These are phyloP conservation scores for Lagerstroemia speciosa DNA, from an alignment of 345 rosid genomes.

Conservation along the genomic window DNA sequence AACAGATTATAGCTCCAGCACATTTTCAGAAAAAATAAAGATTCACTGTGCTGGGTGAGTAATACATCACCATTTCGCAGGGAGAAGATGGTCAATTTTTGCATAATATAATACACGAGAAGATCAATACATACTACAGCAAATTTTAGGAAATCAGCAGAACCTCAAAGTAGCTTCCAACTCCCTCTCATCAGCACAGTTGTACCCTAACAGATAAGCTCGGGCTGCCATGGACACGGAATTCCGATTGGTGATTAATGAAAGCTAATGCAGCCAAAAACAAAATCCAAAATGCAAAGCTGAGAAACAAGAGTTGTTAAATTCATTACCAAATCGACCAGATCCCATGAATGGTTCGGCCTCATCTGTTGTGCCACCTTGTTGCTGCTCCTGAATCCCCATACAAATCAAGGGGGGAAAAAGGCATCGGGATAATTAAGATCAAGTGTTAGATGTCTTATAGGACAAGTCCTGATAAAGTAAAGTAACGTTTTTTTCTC, in stretches of 20 bases:
- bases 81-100: no score
- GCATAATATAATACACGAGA: no score
- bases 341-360: conserved; percentile 85
- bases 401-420: not conserved
- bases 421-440: not conserved
- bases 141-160: no score
- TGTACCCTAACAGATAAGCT: conserved; percentile 17
- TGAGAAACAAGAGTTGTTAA: not conserved
- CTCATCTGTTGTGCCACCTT: conserved; percentile 45
- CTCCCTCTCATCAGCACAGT: no score
- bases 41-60: no score
- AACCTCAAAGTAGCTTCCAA: no score
- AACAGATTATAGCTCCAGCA: no score
- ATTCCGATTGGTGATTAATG: not conserved
- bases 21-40: no score
- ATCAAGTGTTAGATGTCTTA: not conserved
- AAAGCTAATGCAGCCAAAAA: not conserved
- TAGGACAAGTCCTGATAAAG: no score
- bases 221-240: conserved; percentile 36
- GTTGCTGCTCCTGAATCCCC: conserved; percentile 31
- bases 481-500: not conserved
- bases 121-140: no score
- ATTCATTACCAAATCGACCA: conserved; percentile 63
- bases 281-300: not conserved
- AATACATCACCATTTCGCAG: no score